Evolutionary conservation across 140 eudicot genomes (phyloP).

Genomic region (Anethum foeniculum): DNA sequence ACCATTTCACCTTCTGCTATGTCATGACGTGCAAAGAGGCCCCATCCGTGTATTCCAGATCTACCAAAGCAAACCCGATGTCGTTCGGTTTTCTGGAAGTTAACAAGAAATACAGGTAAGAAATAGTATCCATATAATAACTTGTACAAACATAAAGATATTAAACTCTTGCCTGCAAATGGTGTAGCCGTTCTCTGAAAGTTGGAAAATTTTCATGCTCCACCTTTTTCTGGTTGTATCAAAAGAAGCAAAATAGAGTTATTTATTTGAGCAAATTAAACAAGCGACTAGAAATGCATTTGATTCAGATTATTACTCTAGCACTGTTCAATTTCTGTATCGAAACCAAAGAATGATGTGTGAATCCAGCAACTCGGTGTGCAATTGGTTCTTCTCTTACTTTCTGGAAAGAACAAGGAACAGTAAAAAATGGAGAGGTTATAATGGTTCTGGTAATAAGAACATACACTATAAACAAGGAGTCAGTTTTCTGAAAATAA

Average conservation of each 20-base stretch:
- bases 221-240: slow-evolving; percentile 50
- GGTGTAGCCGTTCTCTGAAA: slow-evolving; percentile 75
- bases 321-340: slow-evolving; percentile 51
- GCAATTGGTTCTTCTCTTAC: slow-evolving; percentile 44
- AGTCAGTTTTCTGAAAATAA: not conserved
- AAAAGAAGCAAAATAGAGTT: not conserved
- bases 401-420: slow-evolving; percentile 35
- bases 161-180: slow-evolving; percentile 59
- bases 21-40: slow-evolving; percentile 83
- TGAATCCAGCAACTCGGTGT: slow-evolving; percentile 64
- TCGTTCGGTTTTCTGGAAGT: slow-evolving; percentile 78
- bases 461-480: not conserved
- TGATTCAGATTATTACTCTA: slow-evolving; percentile 34
- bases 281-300: not conserved
- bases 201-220: slow-evolving; percentile 73
- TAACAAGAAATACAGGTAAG: slow-evolving; percentile 18
- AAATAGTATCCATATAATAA: not conserved
- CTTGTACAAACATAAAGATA: not conserved
- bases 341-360: slow-evolving; percentile 55
- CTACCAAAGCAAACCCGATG: slow-evolving; percentile 91
- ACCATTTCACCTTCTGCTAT: slow-evolving; percentile 98
- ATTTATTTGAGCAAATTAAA: slow-evolving; percentile 4
- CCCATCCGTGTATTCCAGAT: slow-evolving; percentile 99
- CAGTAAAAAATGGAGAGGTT: not conserved
- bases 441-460: not conserved